Evolutionary conservation across 176 grass and related monocot genomes (phyloP).

Genomic region (Saccharum officinarum): DNA sequence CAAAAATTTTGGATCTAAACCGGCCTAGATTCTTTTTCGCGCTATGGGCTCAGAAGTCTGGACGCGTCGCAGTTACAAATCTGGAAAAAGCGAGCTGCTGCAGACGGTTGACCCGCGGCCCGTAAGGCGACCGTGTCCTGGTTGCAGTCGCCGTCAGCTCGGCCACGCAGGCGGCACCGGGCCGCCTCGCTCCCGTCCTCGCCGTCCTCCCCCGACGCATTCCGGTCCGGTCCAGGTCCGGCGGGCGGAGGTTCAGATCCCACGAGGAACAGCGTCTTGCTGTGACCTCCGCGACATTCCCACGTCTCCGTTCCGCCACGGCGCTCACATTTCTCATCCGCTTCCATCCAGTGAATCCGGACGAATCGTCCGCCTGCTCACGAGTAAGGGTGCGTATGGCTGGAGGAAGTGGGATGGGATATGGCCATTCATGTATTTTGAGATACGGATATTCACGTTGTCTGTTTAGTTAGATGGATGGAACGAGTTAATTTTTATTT

Average conservation of each 20-base stretch:
- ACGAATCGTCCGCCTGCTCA: background rate
- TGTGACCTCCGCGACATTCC: conserved; percentile 5
- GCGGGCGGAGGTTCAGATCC: background rate
- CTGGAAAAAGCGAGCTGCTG: background rate
- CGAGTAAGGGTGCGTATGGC: too few relatives aligned
- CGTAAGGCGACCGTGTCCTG: conserved; percentile 27
- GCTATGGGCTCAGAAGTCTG: background rate
- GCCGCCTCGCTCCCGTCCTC: background rate
- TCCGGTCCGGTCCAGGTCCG: background rate
- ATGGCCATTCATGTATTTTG: too few relatives aligned
- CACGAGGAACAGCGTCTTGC: background rate
- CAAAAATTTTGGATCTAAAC: too few relatives aligned
- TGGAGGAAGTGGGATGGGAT: too few relatives aligned
- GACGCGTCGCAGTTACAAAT: background rate
- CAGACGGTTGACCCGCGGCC: background rate
- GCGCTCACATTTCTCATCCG: background rate
- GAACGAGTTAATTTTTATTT: too few relatives aligned
- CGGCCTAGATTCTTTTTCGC: background rate
- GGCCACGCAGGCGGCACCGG: background rate
- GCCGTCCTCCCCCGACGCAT: background rate
- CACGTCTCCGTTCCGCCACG: background rate
- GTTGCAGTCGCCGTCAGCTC: background rate
- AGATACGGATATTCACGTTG: too few relatives aligned
- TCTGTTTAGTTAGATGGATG: too few relatives aligned
- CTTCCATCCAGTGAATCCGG: background rate